Evolutionary conservation across 352 stramenopile genomes (phyloP), one percentile per base, ranked within the genome.

Genomic region (Phytophthora crassamura): DNA sequence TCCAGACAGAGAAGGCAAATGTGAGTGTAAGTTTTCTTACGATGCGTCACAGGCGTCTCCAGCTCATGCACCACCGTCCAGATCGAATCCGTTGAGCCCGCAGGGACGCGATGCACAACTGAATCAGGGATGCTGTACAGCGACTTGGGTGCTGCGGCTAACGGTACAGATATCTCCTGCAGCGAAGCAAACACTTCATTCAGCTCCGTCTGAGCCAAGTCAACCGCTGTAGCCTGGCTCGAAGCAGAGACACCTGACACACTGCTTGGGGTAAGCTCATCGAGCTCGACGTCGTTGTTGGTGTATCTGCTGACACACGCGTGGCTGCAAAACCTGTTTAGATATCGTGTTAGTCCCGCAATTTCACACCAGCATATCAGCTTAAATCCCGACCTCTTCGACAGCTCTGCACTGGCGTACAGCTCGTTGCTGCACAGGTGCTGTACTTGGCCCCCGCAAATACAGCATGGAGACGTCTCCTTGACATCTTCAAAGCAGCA

Each of bases 351-450:
- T n/a, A n/a, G n/a, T n/a, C n/a, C n/a, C n/a, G n/a, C n/a, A n/a
- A n/a, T n/a, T n/a, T n/a, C n/a, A n/a, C n/a, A n/a, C n/a, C n/a
- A n/a, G n/a, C n/a, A n/a, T n/a, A n/a, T n/a, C n/a, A n/a, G n/a
- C n/a, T n/a, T n/a, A n/a, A n/a, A n/a, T n/a, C n/a, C n/a, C n/a
- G n/a, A n/a, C n/a, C n/a, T n/a, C n/a, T n/a, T n/a, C n/a, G n/a
- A n/a, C n/a, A n/a, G n/a, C n/a, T n/a, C n/a, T n/a, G n/a, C n/a
- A n/a, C n/a, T n/a, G n/a, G n/a, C n/a, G 7, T 3, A 47, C 28
- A 54, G 33, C 1, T 54, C 33, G 47, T 54, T 43, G 16, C 47
- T 54, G 33, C 33, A 54, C 18, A 54, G 16, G 11, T 45, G 48
- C n/a, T 54, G 30, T 6, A 54, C 47, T 5, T 32, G 47, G 4